Evolutionary conservation across 345 rosid genomes (phyloP).

Genomic region (Lepidium africanum): DNA sequence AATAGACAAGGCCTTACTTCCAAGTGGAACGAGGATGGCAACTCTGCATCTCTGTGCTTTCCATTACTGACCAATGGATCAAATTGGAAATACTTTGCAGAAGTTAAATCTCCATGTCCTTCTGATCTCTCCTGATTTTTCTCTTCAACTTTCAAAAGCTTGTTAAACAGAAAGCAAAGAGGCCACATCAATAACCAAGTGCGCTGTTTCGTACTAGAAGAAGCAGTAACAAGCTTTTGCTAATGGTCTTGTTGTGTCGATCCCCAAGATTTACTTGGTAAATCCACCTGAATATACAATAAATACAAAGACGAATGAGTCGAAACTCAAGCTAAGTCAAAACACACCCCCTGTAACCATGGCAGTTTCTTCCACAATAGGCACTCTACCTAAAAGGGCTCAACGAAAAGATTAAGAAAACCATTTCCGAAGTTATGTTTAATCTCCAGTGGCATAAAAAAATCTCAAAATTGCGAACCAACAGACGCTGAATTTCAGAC

Average conservation of each 20-base stretch:
- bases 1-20: constrained; percentile 35
- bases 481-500: background rate
- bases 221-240: background rate
- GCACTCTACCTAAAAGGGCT: background rate
- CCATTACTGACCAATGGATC: constrained; percentile 27
- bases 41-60: constrained; percentile 17
- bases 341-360: background rate
- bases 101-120: constrained; percentile 10
- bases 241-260: background rate
- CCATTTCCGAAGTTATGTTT: background rate
- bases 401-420: background rate
- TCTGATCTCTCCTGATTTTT: constrained; percentile 25
- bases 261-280: background rate
- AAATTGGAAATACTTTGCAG: constrained; percentile 17
- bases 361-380: background rate
- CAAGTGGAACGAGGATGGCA: constrained; percentile 37
- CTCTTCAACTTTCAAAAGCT: constrained; percentile 49
- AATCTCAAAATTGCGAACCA: background rate
- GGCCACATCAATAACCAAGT: constrained; percentile 55
- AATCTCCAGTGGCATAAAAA: background rate
- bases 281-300: background rate
- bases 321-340: background rate
- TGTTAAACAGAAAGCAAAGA: constrained; percentile 47
- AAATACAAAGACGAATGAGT: background rate
- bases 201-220: background rate